These are phyloP conservation scores for Chimonanthus praecox DNA, from an alignment of 164 flowering plant species.

Conservation along the genomic window DNA sequence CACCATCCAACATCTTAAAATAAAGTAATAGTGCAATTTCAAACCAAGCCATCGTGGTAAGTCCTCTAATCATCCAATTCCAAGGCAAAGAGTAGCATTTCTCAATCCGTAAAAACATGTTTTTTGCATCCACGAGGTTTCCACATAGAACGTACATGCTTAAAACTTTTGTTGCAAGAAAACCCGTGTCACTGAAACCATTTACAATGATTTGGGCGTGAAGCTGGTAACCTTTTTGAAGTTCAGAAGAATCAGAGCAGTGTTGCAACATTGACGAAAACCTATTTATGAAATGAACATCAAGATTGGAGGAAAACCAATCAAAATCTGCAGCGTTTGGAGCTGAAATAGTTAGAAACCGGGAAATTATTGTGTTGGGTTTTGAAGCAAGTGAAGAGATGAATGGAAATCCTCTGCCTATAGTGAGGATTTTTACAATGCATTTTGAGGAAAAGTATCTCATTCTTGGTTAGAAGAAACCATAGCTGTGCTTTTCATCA, in stretches of 20 bases:
- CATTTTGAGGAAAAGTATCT: constrained; percentile 1
- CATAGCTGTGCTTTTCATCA: background rate
- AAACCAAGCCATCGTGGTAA: constrained; percentile 42
- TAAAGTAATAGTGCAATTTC: constrained; percentile 54
- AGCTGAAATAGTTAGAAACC: constrained; percentile 2
- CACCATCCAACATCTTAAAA: constrained; percentile 70
- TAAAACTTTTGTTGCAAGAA: constrained; percentile 43
- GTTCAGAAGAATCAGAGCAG: constrained; percentile 21
- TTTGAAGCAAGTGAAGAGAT: background rate
- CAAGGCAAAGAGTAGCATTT: constrained; percentile 30
- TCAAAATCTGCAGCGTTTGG: background rate
- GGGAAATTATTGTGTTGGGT: background rate
- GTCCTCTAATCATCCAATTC: constrained; percentile 91
- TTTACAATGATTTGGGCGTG: constrained; percentile 58
- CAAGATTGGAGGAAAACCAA: constrained; percentile 10
- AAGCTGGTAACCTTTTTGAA: constrained; percentile 41
- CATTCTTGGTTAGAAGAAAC: background rate
- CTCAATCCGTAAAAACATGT: constrained; percentile 37
- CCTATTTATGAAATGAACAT: constrained; percentile 12
- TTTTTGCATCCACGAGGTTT: constrained; percentile 42
- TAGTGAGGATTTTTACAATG: background rate
- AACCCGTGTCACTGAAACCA: constrained; percentile 31
- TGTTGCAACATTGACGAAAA: constrained; percentile 31
- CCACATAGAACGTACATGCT: constrained; percentile 59
- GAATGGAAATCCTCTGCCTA: constrained; percentile 1